Evolutionary conservation across 2,329 filamentous ascomycete genomes (phyloP), one percentile per base, ranked within the genome.

Genomic region (Hymenoscyphus infarciens): DNA sequence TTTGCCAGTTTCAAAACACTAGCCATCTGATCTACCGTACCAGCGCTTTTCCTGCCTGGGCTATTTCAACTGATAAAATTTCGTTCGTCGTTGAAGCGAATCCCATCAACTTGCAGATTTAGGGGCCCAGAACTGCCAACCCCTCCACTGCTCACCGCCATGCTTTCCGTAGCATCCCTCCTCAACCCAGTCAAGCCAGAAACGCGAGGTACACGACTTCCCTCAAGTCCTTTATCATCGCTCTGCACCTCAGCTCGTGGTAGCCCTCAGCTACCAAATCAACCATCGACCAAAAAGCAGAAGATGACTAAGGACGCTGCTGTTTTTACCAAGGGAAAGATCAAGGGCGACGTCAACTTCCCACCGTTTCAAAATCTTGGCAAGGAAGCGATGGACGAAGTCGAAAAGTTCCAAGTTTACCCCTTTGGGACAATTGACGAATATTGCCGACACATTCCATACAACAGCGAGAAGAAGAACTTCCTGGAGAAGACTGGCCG

Each of bases 391-490:
- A 76, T 81, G 10, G 76, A 78, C 15, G 81, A 87, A 66, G 83
- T 95, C 64, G 77, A 78, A 45, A 79, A 78, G 45, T 94, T 89
- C 72, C 79, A 83, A 16, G 80, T 97, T 60, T 83, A 81, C 61
- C 89, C 91, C 0, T 79, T 87, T 67, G 84, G 85, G 1, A 78
- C 81, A 65, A 91, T 89, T 65, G 77, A 79, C 56, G 78, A 83
- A 33, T 88, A 81, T 64, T 84, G 84, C 67, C 82, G 87, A 59
- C 92, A 94, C 71, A 96, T 97, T 63, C 94, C 94, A 0, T 98
- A 98, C 77, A 93, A 92, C 72, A 97, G 93, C 74, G 90, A 92
- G 68, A 98, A 97, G 81, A 96, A 96, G 75, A 84, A 88, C 64
- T 96, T 97, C 71, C 84, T 87, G 66, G 85, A 88, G 67, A 96